These are phyloP conservation scores for Cenchrus americanus DNA, from an alignment of 176 grass and related monocot species.

Conservation along the genomic window DNA sequence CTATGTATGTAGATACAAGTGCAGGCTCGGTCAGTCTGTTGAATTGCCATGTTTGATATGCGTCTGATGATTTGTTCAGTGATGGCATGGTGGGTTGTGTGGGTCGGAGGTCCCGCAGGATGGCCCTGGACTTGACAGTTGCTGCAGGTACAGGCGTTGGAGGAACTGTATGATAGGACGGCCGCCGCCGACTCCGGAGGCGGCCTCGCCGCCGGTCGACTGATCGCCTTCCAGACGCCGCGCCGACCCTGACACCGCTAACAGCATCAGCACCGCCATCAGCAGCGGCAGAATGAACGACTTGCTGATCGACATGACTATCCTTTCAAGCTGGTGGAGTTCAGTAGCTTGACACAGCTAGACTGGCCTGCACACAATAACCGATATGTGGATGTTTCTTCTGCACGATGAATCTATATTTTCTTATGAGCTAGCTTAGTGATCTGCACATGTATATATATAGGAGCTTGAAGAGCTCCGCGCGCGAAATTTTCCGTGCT, in stretches of 20 bases:
- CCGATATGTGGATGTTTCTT: no score
- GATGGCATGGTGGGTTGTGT: not conserved
- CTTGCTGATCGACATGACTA: not conserved
- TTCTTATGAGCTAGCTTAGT: no score
- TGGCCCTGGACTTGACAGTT: fast-evolving
- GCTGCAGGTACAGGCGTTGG: constrained; percentile 22
- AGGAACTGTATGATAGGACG: not conserved
- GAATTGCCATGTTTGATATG: not conserved
- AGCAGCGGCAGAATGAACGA: not conserved
- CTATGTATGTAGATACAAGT: not conserved
- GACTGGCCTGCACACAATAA: no score
- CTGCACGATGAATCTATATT: no score
- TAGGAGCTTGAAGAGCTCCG: no score
- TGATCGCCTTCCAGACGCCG: constrained; percentile 2
- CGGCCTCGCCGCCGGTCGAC: not conserved
- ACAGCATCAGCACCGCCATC: not conserved
- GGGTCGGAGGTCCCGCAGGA: not conserved
- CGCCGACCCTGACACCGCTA: constrained; percentile 20
- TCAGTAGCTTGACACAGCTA: no score
- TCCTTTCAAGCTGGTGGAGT: no score
- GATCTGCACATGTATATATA: no score
- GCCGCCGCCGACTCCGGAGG: not conserved
- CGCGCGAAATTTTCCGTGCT: no score
- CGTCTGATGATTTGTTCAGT: not conserved
- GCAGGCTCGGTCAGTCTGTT: not conserved